Base-by-base conservation (phyloP, 257 asterid species). In the Eucommia ulmoides region DNA sequence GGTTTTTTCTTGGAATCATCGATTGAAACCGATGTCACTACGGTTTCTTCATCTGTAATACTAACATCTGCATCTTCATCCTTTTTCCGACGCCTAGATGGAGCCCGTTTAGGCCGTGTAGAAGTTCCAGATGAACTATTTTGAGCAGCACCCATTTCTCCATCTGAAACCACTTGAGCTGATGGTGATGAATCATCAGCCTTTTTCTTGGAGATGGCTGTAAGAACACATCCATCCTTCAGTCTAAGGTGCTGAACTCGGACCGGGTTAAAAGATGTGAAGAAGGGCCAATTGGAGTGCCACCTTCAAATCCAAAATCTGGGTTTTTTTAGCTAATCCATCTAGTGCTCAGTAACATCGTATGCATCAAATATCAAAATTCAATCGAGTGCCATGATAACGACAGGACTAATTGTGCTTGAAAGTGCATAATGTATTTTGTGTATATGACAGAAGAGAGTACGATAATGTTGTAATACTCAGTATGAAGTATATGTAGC, bases 61-160 rank as follows among this genome's bases (percentile, higher is more conserved):
- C 50, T 33, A 21, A 52, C 73, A 52, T 47, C 49, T 23, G 21
- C 22, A 41, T 80, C 61, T 59, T 20, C 62, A 50, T 77, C 83
- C 52, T 50, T 74, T 72, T 74, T 79, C 69, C 68, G 68, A 61
- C 74, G 64, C 65, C 64, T 73, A 24, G 83, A 29, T 24, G 91
- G 53, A 53, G 80, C 71, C 49, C 74, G 74, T 55, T 71, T 81
- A 22, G 80, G 70, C 49, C 74, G 74, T 55, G 69, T 81, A 22
- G 81, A 52, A 18, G 69, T 69, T 69, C 45, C 58, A n/a, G 64
- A 69, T 23, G 61, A 49, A 77, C 62, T 78, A 54, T 80, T 76
- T 35, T 73, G 83, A 33, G 60, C 67, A 53, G 18, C 63, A 24
- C 17, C 74, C 21, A 46, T 71, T 64, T 73, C 80, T 60, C 73